phyloP scores from a whole-genome alignment of 139 green algal species.

The Chlorella sp. region DNA sequence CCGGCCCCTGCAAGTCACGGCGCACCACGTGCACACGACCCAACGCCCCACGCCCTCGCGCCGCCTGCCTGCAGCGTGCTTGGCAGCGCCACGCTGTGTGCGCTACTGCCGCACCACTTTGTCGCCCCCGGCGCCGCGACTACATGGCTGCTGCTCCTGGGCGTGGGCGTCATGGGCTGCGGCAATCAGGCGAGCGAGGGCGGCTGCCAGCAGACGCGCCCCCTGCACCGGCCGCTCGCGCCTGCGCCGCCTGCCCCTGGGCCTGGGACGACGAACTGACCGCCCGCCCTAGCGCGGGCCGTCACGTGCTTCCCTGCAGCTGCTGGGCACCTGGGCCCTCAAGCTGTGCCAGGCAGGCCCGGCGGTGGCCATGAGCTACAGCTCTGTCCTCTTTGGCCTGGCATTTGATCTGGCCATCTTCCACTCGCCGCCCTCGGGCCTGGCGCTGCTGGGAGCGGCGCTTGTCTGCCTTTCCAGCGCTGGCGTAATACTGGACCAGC shows the following conservation, averaged over 20 bases:
- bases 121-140: background rate
- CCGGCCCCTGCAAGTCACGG: no score
- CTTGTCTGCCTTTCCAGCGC: no score
- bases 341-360: slow-evolving; percentile 32
- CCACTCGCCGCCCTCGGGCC: no score
- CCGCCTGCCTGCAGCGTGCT: background rate
- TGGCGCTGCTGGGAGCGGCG: no score
- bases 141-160: background rate
- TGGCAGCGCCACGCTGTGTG: background rate
- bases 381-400: slow-evolving; percentile 31
- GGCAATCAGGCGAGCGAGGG: slow-evolving; percentile 9
- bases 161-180: background rate
- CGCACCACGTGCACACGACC: background rate
- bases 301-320: no score
- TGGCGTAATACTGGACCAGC: no score
- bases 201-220: no score
- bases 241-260: no score
- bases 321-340: slow-evolving; percentile 41
- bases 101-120: background rate
- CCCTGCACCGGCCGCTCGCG: no score
- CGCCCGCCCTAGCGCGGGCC: no score
- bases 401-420: slow-evolving; percentile 31
- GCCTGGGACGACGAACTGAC: no score
- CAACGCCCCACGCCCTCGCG: no score
- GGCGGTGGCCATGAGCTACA: slow-evolving; percentile 43